phyloP scores from a whole-genome alignment of 1,284 basidiomycete genomes.

The Cutaneotrichosporon dermatis region DNA sequence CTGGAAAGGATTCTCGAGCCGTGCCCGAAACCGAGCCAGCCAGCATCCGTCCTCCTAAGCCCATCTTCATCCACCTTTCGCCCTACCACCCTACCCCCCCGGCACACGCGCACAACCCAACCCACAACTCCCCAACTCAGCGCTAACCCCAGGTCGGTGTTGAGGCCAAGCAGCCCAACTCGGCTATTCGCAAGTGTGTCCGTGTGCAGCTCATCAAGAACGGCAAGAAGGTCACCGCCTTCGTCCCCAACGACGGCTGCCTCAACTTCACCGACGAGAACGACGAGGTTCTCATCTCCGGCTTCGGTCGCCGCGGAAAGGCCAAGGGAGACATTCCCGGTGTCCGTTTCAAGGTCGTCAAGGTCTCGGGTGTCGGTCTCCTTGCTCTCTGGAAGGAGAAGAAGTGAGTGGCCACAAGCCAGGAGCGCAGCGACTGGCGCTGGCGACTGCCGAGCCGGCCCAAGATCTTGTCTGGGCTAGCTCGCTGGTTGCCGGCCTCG shows the following conservation, averaged over 20 bases:
- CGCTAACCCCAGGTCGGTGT: conserved; percentile 53
- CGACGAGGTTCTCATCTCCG: conserved; percentile 98
- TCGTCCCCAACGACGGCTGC: conserved; percentile 93
- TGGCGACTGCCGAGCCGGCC: too few species aligned
- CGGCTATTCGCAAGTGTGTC: conserved; percentile 99
- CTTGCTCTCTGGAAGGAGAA: conserved; percentile 98
- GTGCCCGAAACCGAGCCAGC: too few species aligned
- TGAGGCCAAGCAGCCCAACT: conserved; percentile 83
- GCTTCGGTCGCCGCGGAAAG: conserved; percentile 99
- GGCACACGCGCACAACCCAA: background rate
- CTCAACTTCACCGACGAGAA: conserved; percentile 97
- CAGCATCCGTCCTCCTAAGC: too few species aligned
- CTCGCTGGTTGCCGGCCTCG: too few species aligned
- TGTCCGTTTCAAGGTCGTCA: conserved; percentile 98
- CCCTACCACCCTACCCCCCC: background rate
- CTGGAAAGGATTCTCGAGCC: too few species aligned
- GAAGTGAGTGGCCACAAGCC: conserved; percentile 59
- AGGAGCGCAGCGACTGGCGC: background rate
- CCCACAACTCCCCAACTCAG: too few species aligned
- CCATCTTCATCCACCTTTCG: too few species aligned
- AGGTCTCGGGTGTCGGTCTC: conserved; percentile 98
- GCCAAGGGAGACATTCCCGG: conserved; percentile 58
- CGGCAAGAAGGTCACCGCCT: conserved; percentile 98
- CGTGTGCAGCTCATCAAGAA: conserved; percentile 99
- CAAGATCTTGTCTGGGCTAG: too few species aligned